phyloP scores from a whole-genome alignment of 306 rosid genomes.

The Dicorynia guianensis region DNA sequence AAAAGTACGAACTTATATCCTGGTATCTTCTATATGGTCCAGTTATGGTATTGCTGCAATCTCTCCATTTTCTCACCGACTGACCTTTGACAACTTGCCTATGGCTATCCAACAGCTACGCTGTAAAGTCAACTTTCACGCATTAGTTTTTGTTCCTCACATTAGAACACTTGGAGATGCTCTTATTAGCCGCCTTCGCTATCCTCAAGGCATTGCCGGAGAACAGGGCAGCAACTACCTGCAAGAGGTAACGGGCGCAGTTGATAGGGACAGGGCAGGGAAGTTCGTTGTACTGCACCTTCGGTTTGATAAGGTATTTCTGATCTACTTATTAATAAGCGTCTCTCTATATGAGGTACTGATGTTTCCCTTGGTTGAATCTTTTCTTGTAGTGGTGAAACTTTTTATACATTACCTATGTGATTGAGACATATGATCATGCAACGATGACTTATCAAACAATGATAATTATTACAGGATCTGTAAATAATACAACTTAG shows the following conservation, averaged over 20 bases:
- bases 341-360: slow-evolving; percentile 13
- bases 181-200: slow-evolving; percentile 75
- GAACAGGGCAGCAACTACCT: slow-evolving; percentile 53
- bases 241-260: slow-evolving; percentile 53
- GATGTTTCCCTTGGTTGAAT: neutral
- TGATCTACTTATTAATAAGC: neutral
- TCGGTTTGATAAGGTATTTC: slow-evolving; percentile 90
- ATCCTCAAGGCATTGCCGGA: slow-evolving; percentile 55
- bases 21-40: slow-evolving; percentile 41
- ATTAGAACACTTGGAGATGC: slow-evolving; percentile 86
- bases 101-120: slow-evolving; percentile 87
- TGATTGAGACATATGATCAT: neutral
- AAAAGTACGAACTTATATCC: slow-evolving; percentile 26
- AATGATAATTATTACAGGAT: neutral
- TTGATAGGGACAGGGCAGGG: slow-evolving; percentile 50
- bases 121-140: slow-evolving; percentile 93
- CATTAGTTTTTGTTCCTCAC: slow-evolving; percentile 87
- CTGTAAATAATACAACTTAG: neutral
- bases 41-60: slow-evolving; percentile 94
- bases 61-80: slow-evolving; percentile 95
- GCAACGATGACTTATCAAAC: neutral
- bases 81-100: slow-evolving; percentile 89
- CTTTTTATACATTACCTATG: neutral
- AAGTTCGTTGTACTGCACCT: slow-evolving; percentile 92
- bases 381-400: slow-evolving; percentile 1